Percentiles rank a stretch among this genome's conserved stretches.
Evolutionary conservation across 1,139 yeast species (phyloP).

Genomic region (Yamadazyma diospyri): DNA sequence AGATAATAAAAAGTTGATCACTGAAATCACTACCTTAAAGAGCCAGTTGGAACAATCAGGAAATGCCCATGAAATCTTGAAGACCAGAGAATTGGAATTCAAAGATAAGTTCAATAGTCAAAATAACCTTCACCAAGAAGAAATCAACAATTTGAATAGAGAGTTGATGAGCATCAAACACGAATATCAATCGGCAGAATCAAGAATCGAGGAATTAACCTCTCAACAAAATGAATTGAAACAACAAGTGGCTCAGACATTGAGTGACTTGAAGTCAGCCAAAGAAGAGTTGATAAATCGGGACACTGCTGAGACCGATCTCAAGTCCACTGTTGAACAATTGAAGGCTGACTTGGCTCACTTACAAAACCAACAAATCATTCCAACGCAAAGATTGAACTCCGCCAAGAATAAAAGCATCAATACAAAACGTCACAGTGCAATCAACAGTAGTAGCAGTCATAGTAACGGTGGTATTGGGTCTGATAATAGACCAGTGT

Average conservation of each 20-base stretch:
- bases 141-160: slow-evolving; percentile 50
- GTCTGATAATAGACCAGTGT: slow-evolving; percentile 47
- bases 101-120: slow-evolving; percentile 44
- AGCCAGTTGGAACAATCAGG: slow-evolving; percentile 55
- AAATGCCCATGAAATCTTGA: slow-evolving; percentile 53
- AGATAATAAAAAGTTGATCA: slow-evolving; percentile 71
- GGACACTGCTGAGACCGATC: slow-evolving; percentile 64
- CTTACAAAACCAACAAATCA: slow-evolving; percentile 37
- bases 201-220: slow-evolving; percentile 60
- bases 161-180: slow-evolving; percentile 56
- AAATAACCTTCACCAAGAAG: slow-evolving; percentile 46
- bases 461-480: slow-evolving; percentile 3
- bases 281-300: slow-evolving; percentile 60
- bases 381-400: slow-evolving; percentile 14
- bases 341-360: slow-evolving; percentile 63
- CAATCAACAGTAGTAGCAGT: slow-evolving; percentile 14
- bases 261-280: slow-evolving; percentile 61
- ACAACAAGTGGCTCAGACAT: slow-evolving; percentile 57
- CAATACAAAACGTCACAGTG: slow-evolving; percentile 39
- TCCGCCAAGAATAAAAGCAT: slow-evolving; percentile 30
- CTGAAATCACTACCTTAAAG: slow-evolving; percentile 58
- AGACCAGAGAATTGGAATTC: slow-evolving; percentile 54
- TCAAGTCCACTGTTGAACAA: slow-evolving; percentile 66
- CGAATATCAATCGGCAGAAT: slow-evolving; percentile 60
- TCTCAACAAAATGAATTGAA: slow-evolving; percentile 63